These are phyloP conservation scores for Amorphotheca resinae DNA, from an alignment of 495 filamentous ascomycete genomes.

Conservation along the genomic window DNA sequence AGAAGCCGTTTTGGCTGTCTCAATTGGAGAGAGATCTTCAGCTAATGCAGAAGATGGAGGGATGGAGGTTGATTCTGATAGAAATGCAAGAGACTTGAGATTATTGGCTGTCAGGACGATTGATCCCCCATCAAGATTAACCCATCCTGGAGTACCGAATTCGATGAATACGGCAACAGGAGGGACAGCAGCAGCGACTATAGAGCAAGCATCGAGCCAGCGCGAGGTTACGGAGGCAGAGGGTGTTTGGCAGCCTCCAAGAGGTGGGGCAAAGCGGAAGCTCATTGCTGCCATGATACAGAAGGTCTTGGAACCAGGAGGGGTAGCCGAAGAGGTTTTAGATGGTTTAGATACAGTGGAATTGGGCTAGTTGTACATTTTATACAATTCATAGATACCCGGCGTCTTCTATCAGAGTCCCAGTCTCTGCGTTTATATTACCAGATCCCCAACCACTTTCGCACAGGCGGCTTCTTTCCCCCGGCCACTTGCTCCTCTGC, in stretches of 20 bases:
- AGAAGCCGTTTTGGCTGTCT: slow-evolving; percentile 73
- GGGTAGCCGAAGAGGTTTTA: slow-evolving; percentile 75
- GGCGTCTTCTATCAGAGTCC: background rate
- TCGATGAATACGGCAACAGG: slow-evolving; percentile 52
- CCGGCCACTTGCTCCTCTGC: slow-evolving; percentile 13
- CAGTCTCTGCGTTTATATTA: slow-evolving; percentile 10
- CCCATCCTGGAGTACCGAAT: slow-evolving; percentile 47
- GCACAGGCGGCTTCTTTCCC: slow-evolving; percentile 36
- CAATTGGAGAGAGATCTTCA: slow-evolving; percentile 35
- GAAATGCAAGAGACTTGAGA: slow-evolving; percentile 23
- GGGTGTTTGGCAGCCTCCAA: slow-evolving; percentile 67
- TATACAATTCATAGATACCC: slow-evolving; percentile 6
- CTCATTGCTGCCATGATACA: slow-evolving; percentile 54
- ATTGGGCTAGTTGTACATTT: slow-evolving; percentile 22
- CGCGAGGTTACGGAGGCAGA: slow-evolving; percentile 45
- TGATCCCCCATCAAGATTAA: slow-evolving; percentile 58
- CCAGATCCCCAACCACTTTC: slow-evolving; percentile 57
- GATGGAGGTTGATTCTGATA: slow-evolving; percentile 22
- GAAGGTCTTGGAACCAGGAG: slow-evolving; percentile 53
- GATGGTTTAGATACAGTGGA: slow-evolving; percentile 58
- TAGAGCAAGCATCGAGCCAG: slow-evolving; percentile 28
- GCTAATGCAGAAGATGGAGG: slow-evolving; percentile 11
- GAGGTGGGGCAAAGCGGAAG: slow-evolving; percentile 60
- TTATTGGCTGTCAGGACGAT: slow-evolving; percentile 54
- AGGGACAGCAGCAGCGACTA: slow-evolving; percentile 24